Percentiles rank a stretch among this genome's conserved stretches.
Conservation (phyloP, 257 asterid genomes). For the Scutellaria barbata region DNA sequence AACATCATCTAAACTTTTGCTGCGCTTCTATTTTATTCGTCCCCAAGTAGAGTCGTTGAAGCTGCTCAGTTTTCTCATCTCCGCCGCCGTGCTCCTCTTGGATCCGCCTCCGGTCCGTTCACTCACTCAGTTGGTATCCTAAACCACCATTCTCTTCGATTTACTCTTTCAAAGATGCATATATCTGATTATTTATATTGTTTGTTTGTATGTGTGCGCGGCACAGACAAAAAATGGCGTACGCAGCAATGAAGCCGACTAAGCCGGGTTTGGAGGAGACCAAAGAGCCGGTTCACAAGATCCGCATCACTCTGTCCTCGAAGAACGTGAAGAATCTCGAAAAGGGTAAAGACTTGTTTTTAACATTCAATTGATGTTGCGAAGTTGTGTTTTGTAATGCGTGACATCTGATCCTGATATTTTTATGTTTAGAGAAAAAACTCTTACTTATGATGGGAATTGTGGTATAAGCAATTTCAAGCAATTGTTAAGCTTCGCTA, state of each 20-base stretch:
- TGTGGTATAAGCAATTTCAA: background rate
- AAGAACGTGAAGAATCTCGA: constrained; percentile 54
- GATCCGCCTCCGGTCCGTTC: constrained; percentile 28
- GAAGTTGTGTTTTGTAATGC: background rate
- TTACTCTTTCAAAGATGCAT: background rate
- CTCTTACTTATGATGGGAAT: background rate
- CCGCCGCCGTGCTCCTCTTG: constrained; percentile 29
- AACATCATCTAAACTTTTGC: background rate
- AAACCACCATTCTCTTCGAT: background rate
- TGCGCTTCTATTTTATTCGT: background rate
- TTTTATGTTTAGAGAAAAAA: background rate
- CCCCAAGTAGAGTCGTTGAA: background rate
- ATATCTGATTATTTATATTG: background rate
- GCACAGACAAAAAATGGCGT: constrained; percentile 44
- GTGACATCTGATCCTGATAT: background rate
- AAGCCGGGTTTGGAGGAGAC: constrained; percentile 56
- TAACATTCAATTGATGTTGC: background rate
- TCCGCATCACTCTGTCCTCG: constrained; percentile 58
- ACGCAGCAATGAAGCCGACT: constrained; percentile 51
- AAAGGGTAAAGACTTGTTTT: constrained; percentile 36
- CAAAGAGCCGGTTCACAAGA: constrained; percentile 50
- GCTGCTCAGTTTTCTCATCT: constrained; percentile 27
- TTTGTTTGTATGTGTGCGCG: background rate
- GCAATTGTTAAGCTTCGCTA: background rate
- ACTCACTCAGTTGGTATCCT: background rate